Conservation (phyloP, 176 grass and related monocot genomes). For the Chrysopogon serrulatus region DNA sequence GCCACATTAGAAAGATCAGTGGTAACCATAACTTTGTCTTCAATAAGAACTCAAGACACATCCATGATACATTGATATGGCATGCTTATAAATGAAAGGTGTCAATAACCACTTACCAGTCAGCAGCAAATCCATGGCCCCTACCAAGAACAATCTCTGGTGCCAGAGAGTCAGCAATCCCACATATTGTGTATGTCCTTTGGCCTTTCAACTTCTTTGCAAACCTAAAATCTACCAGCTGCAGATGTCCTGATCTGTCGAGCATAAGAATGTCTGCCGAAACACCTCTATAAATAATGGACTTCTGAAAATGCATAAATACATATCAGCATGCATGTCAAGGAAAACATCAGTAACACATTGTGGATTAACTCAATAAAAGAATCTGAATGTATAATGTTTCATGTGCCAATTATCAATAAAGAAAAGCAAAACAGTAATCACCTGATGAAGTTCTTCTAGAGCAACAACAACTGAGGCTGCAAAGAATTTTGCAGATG, state of each 20-base stretch:
- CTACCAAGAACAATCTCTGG: slow-evolving; percentile 83
- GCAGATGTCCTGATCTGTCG: slow-evolving; percentile 66
- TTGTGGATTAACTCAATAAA: not conserved
- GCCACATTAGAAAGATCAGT: not conserved
- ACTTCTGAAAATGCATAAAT: slow-evolving; percentile 69
- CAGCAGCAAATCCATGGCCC: slow-evolving; percentile 66
- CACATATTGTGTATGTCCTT: slow-evolving; percentile 92
- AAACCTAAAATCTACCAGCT: slow-evolving; percentile 98
- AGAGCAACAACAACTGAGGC: slow-evolving; percentile 77
- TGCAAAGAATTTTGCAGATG: slow-evolving; percentile 64
- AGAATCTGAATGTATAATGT: not conserved
- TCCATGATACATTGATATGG: not conserved
- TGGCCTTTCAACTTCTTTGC: slow-evolving; percentile 75
- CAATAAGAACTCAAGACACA: not conserved
- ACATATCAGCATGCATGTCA: slow-evolving; percentile 11
- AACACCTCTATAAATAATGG: slow-evolving; percentile 91
- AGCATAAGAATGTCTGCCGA: slow-evolving; percentile 84
- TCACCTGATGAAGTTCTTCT: slow-evolving; percentile 75
- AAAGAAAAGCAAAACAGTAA: slow-evolving; percentile 34
- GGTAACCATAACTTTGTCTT: too few relatives aligned
- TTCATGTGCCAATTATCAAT: not conserved
- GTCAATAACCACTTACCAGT: slow-evolving; percentile 61
- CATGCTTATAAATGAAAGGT: not conserved
- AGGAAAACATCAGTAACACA: not conserved
- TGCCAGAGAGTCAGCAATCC: slow-evolving; percentile 76